Percentiles rank a stretch among this genome's conserved stretches.
These are phyloP conservation scores for Berkeleyomyces basicola DNA, from an alignment of 2,329 filamentous ascomycete genomes.

Conservation along the genomic window DNA sequence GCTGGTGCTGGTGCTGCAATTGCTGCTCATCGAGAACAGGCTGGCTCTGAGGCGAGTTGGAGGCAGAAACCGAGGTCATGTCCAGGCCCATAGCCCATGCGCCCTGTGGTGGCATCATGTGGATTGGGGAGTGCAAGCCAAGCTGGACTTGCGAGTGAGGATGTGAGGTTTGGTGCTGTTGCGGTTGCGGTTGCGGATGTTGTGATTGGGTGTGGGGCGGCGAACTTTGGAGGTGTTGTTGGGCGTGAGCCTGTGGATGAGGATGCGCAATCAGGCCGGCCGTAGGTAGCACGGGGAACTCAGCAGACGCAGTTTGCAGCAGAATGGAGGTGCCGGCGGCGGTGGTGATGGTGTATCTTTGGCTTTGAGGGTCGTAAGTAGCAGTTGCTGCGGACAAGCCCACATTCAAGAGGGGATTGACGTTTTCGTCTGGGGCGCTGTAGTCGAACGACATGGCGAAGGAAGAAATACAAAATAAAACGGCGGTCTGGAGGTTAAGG, in stretches of 20 bases:
- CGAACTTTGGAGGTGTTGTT: constrained; percentile 2
- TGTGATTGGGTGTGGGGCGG: constrained; percentile 28
- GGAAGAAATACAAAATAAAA: constrained; percentile 10
- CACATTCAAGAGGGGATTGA: constrained; percentile 9
- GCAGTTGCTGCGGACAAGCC: constrained; percentile 1
- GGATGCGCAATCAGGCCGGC: neutral
- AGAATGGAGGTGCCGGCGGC: constrained; percentile 3
- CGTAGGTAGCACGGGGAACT: constrained; percentile 13
- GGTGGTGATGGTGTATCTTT: constrained; percentile 19
- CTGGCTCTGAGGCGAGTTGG: constrained; percentile 27
- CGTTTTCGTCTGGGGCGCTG: constrained; percentile 9
- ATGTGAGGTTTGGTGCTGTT: constrained; percentile 19
- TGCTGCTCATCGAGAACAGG: constrained; percentile 23
- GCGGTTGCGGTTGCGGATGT: constrained; percentile 21
- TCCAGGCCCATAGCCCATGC: constrained; percentile 38
- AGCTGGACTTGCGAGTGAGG: constrained; percentile 9
- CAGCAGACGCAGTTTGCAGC: constrained; percentile 16
- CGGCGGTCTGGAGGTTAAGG: constrained; percentile 9
- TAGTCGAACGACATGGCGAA: constrained; percentile 13
- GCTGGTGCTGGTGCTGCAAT: constrained; percentile 20
- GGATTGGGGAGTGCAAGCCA: constrained; percentile 8
- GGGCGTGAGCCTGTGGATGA: constrained; percentile 3
- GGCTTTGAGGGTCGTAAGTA: constrained; percentile 12
- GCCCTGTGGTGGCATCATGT: constrained; percentile 23
- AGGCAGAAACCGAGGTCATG: constrained; percentile 29